Evolutionary conservation across 1,284 basidiomycete species (phyloP), one percentile per base, ranked within the genome.

Genomic region (Cerioporus squamosus): DNA sequence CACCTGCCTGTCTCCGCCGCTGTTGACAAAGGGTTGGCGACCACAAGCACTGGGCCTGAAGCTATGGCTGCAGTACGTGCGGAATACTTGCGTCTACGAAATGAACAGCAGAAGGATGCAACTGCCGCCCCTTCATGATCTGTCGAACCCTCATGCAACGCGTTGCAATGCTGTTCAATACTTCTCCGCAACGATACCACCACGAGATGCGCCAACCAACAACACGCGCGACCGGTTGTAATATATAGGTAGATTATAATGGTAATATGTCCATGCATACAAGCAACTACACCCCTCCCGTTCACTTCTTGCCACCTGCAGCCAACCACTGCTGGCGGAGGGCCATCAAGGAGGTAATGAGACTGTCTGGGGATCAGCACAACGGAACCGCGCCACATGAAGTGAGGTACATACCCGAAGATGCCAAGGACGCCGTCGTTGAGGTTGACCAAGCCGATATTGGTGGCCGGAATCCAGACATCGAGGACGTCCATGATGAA

Each of bases 371-470:
- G 15, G 9, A 9, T 33, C 9, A 20, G 3, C 26, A 10, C 33
- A 8, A 15, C 6, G 45, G 4, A 39, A 24, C 50, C 5, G 42
- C 14, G 8, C 6, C 17, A 29, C 39, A 7, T 22, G 51, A 10
- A 38, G 9, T 20, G 26, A 17, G 10, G 10, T 12, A 77, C 85
- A 66, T 68, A 95, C 91, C 95, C 95, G 66, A 93, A 83, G 57
- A 91, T 78, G 59, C 95, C 95, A 36, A 96, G 76, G 18, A 87
- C 71, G 44, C 97, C 97, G 61, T 99, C 97, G 72, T 92, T 95
- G 65, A 97, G 71, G 67, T 86, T 84, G 64, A 91, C 82, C 60
- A 93, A 79, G 46, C 90, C 94, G 45, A 95, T 81, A 61, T 85
- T 90, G 44, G 91, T 90, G 12, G 95, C 92, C 12, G 97, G 97